Evolutionary conservation across 768 basidiomycete genomes (phyloP).

Genomic region (Exsudoporus frostii): DNA sequence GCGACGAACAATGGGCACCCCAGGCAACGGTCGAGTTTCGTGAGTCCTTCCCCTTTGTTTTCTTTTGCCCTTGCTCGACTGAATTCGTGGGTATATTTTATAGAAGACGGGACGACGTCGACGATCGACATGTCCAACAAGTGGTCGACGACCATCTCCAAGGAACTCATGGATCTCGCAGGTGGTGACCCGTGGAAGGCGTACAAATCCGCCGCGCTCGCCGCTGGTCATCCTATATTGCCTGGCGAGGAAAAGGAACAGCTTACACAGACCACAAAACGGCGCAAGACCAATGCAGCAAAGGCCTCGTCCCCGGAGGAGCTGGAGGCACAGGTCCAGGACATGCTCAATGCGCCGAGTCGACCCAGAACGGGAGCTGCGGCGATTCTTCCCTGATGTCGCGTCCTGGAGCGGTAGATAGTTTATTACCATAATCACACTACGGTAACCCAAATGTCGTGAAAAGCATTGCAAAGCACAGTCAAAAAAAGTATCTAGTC

Average conservation of each 20-base stretch:
- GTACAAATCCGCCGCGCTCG: slow-evolving; percentile 47
- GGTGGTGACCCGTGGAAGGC: slow-evolving; percentile 58
- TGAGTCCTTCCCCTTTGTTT: slow-evolving; percentile 36
- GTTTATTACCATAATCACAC: slow-evolving; percentile 4
- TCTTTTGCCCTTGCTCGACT: background rate
- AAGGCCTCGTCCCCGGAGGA: slow-evolving; percentile 17
- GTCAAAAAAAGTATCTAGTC: slow-evolving; percentile 3
- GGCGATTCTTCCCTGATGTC: slow-evolving; percentile 34
- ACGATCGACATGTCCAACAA: slow-evolving; percentile 60
- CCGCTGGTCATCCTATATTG: slow-evolving; percentile 48
- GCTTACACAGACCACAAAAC: slow-evolving; percentile 14
- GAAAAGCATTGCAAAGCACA: background rate
- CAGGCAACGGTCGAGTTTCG: slow-evolving; percentile 61
- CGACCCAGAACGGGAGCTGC: slow-evolving; percentile 38
- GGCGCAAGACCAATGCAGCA: slow-evolving; percentile 4
- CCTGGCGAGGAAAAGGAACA: slow-evolving; percentile 40
- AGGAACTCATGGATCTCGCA: slow-evolving; percentile 67
- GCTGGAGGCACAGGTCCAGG: slow-evolving; percentile 25
- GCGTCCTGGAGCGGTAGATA: background rate
- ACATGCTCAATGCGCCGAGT: slow-evolving; percentile 29
- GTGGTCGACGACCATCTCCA: slow-evolving; percentile 64
- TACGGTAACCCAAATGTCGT: background rate
- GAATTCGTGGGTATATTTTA: background rate
- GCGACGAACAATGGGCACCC: slow-evolving; percentile 56
- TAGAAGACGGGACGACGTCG: slow-evolving; percentile 48